Base-by-base conservation (phyloP, 306 rosid species). In the Fragaria ananassa region DNA sequence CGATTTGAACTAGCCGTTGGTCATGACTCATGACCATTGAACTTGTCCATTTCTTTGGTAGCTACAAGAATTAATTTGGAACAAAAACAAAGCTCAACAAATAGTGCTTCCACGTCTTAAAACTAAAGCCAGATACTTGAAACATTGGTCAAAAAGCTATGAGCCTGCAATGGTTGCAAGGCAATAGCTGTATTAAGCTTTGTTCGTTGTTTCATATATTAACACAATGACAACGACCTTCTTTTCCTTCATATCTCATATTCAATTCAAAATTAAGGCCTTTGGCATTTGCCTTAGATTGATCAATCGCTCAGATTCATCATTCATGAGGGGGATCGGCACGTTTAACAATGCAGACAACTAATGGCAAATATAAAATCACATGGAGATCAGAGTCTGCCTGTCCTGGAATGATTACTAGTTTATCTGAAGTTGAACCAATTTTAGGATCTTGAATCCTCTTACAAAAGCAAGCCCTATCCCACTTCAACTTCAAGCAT, bases 151-250 rank as follows among this genome's bases (percentile, higher is more conserved):
- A 8, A 63, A 7, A 31, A 34, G 49, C 70, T 37, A 37, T 39
- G 19, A 37, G 8, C 29, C 31, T 66, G 8, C 39, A 29, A 62
- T 53, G 12, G 47, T 46, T 15, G 66, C 49, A 69, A 27, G 25
- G 58, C 76, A 70, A 65, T 63, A 35, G 78, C 81, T 76, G 82
- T 37, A 63, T 34, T 34, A 4, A 10, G 45, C 35, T 29, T 82
- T 68, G 84, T 78, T 78, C 35, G 23, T 82, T 68, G 84, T 78
- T 78, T 49, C 77, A 76, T 45, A 47, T 35, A 67, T 51, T 78
- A 72, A 70, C 80, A 25, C 23, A 76, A 75, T 75, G 82, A 74
- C 83, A 77, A 41, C 67, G 25, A 79, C 71, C 60, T 25, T 77
- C 69, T 81, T 10, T 60, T 60, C 37, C 66, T 60, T 13, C 29